These are phyloP conservation scores for Cordyceps farinosa DNA, from an alignment of 2,329 filamentous ascomycete genomes.

Conservation along the genomic window DNA sequence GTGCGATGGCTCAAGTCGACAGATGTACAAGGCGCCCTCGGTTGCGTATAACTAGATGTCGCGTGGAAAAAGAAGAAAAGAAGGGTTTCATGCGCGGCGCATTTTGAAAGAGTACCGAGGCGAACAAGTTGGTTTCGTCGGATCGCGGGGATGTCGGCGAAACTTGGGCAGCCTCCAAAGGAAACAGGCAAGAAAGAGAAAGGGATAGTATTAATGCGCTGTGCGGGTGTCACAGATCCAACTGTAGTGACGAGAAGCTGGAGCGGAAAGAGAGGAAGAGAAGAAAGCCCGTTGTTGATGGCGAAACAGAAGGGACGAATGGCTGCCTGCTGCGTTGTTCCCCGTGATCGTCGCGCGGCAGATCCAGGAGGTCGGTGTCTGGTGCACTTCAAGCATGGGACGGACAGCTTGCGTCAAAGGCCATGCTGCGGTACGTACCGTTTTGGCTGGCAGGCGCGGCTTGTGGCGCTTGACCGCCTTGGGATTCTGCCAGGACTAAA, in stretches of 20 bases:
- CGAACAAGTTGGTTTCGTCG: neutral
- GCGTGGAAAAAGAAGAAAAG: neutral
- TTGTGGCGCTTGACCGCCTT: conserved; percentile 7
- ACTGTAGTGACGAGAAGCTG: neutral
- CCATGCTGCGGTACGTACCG: neutral
- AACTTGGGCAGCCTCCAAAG: no score
- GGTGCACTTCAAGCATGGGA: neutral
- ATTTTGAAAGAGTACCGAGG: neutral
- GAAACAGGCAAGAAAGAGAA: no score
- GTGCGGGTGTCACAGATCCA: neutral
- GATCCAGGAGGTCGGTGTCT: conserved; percentile 3
- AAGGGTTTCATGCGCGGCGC: neutral
- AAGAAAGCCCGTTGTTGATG: neutral
- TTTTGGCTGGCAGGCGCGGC: neutral
- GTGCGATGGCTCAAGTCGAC: neutral
- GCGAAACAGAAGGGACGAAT: neutral
- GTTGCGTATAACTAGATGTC: neutral
- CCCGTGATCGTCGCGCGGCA: neutral
- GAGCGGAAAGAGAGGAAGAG: neutral
- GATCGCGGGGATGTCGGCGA: neutral
- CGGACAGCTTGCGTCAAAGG: conserved; percentile 3
- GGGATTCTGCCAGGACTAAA: conserved; percentile 6
- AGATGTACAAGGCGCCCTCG: neutral
- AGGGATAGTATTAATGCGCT: no score
- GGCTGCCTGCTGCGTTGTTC: neutral